These are phyloP conservation scores for Hygrocybe punicea DNA, from an alignment of 768 basidiomycete species.

Conservation along the genomic window DNA sequence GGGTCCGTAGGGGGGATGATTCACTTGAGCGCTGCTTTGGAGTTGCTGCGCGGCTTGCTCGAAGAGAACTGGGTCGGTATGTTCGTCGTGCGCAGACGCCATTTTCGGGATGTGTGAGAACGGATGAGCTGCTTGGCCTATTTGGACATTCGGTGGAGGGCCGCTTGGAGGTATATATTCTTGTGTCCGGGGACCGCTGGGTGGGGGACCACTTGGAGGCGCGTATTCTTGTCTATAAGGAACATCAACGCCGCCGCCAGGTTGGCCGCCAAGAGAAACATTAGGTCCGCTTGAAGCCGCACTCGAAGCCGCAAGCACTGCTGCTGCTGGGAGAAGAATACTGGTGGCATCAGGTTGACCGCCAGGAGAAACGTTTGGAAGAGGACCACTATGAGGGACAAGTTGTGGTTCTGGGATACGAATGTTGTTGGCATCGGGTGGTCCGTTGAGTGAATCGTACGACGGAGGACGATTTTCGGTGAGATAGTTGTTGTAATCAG, in stretches of 20 bases:
- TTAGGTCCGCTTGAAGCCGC: too few relatives aligned
- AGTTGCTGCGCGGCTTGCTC: not conserved
- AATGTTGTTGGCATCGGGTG: not conserved
- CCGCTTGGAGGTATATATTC: too few relatives aligned
- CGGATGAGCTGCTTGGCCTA: not conserved
- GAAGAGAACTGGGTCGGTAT: not conserved
- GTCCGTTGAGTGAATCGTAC: not conserved
- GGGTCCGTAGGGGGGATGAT: not conserved
- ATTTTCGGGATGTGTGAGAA: not conserved
- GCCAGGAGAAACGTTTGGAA: too few relatives aligned
- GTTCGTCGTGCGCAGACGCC: not conserved
- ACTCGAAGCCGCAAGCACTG: too few relatives aligned
- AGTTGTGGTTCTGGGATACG: not conserved
- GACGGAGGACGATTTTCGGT: not conserved
- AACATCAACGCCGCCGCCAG: too few relatives aligned
- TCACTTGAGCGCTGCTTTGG: not conserved
- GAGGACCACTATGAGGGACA: not conserved
- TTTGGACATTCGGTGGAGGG: too few relatives aligned
- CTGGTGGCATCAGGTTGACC: too few relatives aligned
- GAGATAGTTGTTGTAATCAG: not conserved
- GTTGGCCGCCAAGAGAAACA: too few relatives aligned
- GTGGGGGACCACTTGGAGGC: too few relatives aligned
- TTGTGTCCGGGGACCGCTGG: too few relatives aligned
- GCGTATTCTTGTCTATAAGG: too few relatives aligned
- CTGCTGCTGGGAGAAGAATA: too few relatives aligned